Conservation (phyloP, 306 rosid genomes). For the Corylus avellana region DNA sequence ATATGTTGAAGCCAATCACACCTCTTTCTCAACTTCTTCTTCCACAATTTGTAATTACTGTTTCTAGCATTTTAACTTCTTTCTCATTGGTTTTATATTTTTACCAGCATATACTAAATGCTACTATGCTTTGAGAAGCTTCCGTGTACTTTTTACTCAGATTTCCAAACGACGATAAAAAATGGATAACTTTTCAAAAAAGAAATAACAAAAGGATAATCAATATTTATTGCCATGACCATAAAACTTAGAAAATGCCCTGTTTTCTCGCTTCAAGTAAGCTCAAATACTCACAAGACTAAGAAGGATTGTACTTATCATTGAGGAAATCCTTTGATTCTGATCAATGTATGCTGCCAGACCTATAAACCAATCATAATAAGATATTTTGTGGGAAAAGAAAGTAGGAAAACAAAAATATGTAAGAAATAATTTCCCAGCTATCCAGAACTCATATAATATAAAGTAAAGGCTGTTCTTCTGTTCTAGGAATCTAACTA, state of each 20-base stretch:
- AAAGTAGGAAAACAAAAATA: not conserved
- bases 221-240: not conserved
- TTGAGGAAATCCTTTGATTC: not conserved
- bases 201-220: not conserved
- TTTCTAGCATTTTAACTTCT: not conserved
- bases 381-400: not conserved
- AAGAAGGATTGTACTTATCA: slow-evolving; percentile 1
- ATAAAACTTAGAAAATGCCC: not conserved
- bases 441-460: too few relatives aligned
- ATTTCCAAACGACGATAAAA: not conserved
- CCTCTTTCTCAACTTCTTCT: not conserved
- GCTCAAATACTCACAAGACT: not conserved
- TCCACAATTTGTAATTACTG: not conserved
- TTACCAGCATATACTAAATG: not conserved
- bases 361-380: slow-evolving; percentile 7
- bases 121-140: not conserved
- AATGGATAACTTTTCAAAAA: not conserved
- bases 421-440: not conserved
- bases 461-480: too few relatives aligned
- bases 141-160: not conserved
- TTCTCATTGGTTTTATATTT: not conserved
- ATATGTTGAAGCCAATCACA: not conserved
- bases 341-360: slow-evolving; percentile 8
- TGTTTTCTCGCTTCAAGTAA: not conserved
- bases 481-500: too few relatives aligned